Evolutionary conservation across 176 grass and related monocot genomes (phyloP), one percentile per base, ranked within the genome.

Genomic region (Paspalum vaginatum): DNA sequence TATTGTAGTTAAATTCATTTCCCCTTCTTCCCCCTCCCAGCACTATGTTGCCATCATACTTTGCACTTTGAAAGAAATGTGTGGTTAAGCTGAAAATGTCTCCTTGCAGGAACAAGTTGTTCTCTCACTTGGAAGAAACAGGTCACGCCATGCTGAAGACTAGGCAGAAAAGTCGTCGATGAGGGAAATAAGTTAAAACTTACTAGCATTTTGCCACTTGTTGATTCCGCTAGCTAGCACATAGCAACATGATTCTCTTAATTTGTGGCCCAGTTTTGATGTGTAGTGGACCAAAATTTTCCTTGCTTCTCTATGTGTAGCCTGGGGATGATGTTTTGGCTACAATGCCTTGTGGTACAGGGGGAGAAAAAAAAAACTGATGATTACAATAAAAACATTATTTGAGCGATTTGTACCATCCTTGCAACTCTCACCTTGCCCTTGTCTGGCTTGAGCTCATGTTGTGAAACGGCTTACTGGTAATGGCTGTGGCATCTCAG

Each of bases 101-200:
- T 60, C 6, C 16, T 53, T 81, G 47, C 81, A 99, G 92, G 82
- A 99, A 95, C 62, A 99, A 88, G 68, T 76, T 99, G 57, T 99
- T 99, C 82, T 81, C 86, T 70, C 96, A 99, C 76, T 83, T 95
- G 61, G 89, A 88, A 77, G 90, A 93, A 79, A 93, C 92, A 27
- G 96, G 96, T 41, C 92, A 99, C 25, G 81, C 90, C 13, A 85
- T 81, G 65, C 55, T 94, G 45, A 98, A 98, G 68, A 57, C 68
- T 22, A 69, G 70, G 4, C 81, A 85, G 81, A 86, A 73, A 77
- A 88, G 68, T 13, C 79, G 74, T 22, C 72, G 74, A 81, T 25
- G 44, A 38, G 27, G n/a, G 9, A 18, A 85, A 44, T 68, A 47
- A 42, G 6, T 79, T 68, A 24, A 9, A 9, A 38, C 63, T 73